These are phyloP conservation scores for Trypanosoma rangeli DNA, from an alignment of 208 protist species.

Conservation along the genomic window DNA sequence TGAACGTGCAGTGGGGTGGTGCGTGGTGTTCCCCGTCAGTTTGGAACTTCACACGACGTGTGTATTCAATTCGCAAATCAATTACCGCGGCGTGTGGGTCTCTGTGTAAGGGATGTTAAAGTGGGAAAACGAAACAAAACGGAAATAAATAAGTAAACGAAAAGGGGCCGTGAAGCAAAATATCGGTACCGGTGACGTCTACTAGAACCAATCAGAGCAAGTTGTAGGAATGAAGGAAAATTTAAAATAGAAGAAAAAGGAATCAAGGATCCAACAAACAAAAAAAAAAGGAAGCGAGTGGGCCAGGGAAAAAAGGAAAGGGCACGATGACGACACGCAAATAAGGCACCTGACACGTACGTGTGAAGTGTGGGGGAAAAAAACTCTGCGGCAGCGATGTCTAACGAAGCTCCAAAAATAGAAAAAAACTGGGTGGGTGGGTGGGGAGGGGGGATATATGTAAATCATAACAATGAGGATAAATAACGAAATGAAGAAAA, in stretches of 20 bases:
- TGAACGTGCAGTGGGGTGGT: not conserved
- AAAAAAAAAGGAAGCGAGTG: conserved; percentile 6
- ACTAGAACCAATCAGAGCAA: too few relatives aligned
- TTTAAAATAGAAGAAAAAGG: not conserved
- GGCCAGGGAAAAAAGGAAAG: too few relatives aligned
- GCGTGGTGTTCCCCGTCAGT: not conserved
- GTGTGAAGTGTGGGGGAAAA: too few relatives aligned
- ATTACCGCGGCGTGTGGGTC: too few relatives aligned
- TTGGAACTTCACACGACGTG: not conserved
- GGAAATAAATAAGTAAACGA: not conserved
- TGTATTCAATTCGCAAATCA: too few relatives aligned
- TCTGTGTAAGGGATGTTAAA: too few relatives aligned
- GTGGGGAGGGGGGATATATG: not conserved
- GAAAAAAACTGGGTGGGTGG: not conserved
- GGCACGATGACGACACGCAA: not conserved
- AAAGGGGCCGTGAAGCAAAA: too few relatives aligned
- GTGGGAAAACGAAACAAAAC: not conserved
- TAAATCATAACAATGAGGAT: not conserved
- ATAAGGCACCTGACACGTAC: too few relatives aligned
- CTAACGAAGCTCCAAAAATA: too few relatives aligned
- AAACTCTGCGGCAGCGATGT: too few relatives aligned
- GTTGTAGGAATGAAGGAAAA: not conserved
- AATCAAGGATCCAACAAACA: not conserved
- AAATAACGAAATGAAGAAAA: conserved; percentile 8
- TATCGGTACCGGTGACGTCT: too few relatives aligned